Base-by-base conservation (phyloP, 2,329 filamentous ascomycete genomes). In the Neobulgaria alba region DNA sequence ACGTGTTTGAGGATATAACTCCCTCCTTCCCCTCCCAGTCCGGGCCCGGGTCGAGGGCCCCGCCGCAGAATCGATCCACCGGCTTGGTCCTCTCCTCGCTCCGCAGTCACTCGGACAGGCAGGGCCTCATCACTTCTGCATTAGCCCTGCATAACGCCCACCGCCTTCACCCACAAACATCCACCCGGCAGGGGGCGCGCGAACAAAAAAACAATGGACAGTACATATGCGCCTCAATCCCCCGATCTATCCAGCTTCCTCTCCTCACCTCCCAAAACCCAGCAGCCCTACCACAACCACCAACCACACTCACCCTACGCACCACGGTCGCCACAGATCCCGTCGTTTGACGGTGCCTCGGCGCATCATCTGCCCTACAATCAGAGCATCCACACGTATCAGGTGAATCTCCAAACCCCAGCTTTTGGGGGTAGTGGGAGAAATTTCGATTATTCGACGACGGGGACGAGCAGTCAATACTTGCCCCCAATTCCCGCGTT, bases 151-250 rank as follows among this genome's bases (percentile, higher is more conserved):
- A 56, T 51, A 49, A 46, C 33, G 35, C 42, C 50, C 45, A 49
- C 48, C 50, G 50, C 47, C 41, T 43, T 39, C 9, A 36, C 35
- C 32, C 32, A n/a, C n/a, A n/a, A n/a, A n/a, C n/a, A n/a, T n/a
- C n/a, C 41, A 33, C 31, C 23, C 35, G 38, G 37, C 31, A 34
- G 35, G 23, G 32, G 32, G 14, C 20, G 18, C 33, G 20, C 36
- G 37, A 42, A 36, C 40, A 42, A 21, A 29, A 16, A 40, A 46
- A 42, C 36, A 45, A 53, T 53, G 48, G 56, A 56, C 43, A 44
- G 48, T 50, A 57, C 56, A 30, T 61, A 60, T 50, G 47, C 54
- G 31, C 57, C 58, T 39, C 57, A 58, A 44, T 59, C 57, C 30
- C 58, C 58, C 45, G 57, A 61, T 43, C 51, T 61, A 12, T 58